A percentile compares a stretch with the other conserved stretches of the same genome.
Conservation (phyloP, 495 filamentous ascomycete species). For the Podospora tetraspora region DNA sequence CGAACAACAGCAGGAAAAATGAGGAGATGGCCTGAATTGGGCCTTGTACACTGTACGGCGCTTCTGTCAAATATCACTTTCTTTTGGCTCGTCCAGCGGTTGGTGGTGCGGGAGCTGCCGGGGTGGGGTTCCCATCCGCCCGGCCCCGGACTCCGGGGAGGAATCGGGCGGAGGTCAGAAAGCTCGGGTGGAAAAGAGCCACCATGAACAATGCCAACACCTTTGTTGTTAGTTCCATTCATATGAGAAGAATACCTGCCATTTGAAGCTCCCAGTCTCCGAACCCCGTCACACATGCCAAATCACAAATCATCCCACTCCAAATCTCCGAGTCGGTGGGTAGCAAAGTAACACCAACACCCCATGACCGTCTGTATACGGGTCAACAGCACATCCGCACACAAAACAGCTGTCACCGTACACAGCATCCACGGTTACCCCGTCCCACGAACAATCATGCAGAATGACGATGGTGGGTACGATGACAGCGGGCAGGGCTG, state of each 20-base stretch:
- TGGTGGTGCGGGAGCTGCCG: conserved; percentile 14
- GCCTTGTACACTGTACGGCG: not conserved
- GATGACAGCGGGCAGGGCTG: not conserved
- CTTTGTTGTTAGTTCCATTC: too few relatives aligned
- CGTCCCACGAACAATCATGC: not conserved
- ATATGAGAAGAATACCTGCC: not conserved
- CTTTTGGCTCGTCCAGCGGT: conserved; percentile 8
- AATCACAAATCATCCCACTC: not conserved
- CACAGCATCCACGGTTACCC: not conserved
- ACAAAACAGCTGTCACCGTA: not conserved
- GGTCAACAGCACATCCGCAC: not conserved
- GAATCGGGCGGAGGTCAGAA: too few relatives aligned
- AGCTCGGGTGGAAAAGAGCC: too few relatives aligned
- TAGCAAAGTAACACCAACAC: not conserved
- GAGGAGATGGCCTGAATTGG: not conserved
- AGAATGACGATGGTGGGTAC: not conserved
- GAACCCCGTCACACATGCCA: not conserved
- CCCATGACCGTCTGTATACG: not conserved
- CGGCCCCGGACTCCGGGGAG: not conserved
- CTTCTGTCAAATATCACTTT: conserved; percentile 20
- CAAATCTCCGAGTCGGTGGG: not conserved
- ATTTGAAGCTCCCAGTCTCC: not conserved
- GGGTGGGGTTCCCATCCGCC: not conserved
- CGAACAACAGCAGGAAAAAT: not conserved
- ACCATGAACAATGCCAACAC: too few relatives aligned